phyloP scores from a whole-genome alignment of 2,329 filamentous ascomycete genomes.

The Arthrobotrys sphaeroides region DNA sequence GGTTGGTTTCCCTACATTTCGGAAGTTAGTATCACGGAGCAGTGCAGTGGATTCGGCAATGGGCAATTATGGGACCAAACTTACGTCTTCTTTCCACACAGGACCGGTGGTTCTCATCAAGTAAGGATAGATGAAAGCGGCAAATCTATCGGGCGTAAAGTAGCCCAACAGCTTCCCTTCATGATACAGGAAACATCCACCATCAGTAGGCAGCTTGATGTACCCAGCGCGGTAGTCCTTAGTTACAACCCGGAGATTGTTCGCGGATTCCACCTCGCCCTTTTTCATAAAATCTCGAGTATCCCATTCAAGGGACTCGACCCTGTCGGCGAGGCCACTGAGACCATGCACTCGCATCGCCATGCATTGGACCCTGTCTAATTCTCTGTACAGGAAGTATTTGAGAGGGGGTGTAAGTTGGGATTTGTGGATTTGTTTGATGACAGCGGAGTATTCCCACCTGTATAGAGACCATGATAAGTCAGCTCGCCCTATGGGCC shows the following conservation, averaged over 20 bases:
- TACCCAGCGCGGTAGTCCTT: conserved; percentile 20
- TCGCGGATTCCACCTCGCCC: neutral
- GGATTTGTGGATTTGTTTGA: neutral
- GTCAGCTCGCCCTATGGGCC: neutral
- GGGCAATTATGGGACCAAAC: too few species aligned
- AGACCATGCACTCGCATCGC: neutral
- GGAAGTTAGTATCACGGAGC: too few species aligned
- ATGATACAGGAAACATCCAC: conserved; percentile 13
- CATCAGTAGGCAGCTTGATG: neutral
- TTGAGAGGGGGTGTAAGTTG: neutral
- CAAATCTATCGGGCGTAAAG: neutral
- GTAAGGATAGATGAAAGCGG: neutral
- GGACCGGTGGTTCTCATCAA: neutral
- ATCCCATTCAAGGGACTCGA: conserved; percentile 40
- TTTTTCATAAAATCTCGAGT: conserved; percentile 5
- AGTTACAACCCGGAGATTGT: neutral
- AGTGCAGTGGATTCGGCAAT: too few species aligned
- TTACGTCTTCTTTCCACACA: conserved; percentile 46
- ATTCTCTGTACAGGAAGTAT: neutral
- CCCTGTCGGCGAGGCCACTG: conserved; percentile 13
- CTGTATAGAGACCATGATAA: neutral
- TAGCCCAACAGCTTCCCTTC: neutral
- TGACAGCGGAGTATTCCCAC: neutral
- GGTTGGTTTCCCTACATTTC: conserved; percentile 22
- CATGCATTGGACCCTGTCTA: neutral